These are phyloP conservation scores for Yarrowia galli DNA, from an alignment of 1,139 yeast species.

Conservation along the genomic window DNA sequence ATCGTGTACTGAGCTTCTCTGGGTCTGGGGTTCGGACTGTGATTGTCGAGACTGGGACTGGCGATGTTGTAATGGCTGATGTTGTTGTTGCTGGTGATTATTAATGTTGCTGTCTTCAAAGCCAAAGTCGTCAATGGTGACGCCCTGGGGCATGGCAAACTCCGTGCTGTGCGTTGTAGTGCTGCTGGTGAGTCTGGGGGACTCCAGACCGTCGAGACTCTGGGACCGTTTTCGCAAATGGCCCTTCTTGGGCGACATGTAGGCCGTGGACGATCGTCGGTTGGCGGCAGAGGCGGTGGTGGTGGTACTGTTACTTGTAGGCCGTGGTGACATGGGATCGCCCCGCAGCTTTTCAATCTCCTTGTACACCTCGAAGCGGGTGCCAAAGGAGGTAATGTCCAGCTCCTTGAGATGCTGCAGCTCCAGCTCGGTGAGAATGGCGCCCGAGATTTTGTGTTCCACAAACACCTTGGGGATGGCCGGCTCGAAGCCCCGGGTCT, in stretches of 20 bases:
- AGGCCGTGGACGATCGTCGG: constrained; percentile 11
- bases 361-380: constrained; percentile 88
- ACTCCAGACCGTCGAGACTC: constrained; percentile 13
- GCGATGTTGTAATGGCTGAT: not conserved
- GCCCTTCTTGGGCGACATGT: constrained; percentile 20
- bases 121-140: constrained; percentile 31
- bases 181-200: no score
- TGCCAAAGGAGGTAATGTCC: constrained; percentile 92
- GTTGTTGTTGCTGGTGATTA: no score
- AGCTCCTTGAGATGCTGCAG: constrained; percentile 85
- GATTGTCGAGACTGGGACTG: not conserved
- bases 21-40: not conserved
- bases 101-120: no score
- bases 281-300: not conserved
- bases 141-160: constrained; percentile 19
- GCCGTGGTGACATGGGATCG: constrained; percentile 9
- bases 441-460: constrained; percentile 87
- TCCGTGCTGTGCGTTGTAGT: not conserved
- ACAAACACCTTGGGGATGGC: constrained; percentile 79
- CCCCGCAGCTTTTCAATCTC: constrained; percentile 58
- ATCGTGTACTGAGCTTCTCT: constrained; percentile 4
- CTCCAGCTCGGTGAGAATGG: constrained; percentile 83
- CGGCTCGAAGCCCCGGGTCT: constrained; percentile 73
- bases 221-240: constrained; percentile 24
- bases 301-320: not conserved